Percentiles rank a stretch among this genome's conserved stretches.
phyloP scores from a whole-genome alignment of 1,139 yeast genomes.

The Magnusiomyces ingens region DNA sequence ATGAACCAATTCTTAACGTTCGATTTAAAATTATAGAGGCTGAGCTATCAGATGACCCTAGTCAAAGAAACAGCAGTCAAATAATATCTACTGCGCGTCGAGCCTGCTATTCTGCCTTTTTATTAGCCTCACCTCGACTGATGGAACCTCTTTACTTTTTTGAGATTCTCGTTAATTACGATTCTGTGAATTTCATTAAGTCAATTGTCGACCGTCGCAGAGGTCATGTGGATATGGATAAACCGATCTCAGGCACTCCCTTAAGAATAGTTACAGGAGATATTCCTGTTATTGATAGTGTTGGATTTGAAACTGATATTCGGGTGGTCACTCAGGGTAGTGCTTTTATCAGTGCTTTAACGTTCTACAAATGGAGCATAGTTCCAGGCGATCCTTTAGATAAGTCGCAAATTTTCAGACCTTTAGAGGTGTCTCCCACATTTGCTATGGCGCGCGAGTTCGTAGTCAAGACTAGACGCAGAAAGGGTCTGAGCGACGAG shows the following conservation, averaged over 20 bases:
- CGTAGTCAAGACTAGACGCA: constrained; percentile 75
- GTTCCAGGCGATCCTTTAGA: constrained; percentile 95
- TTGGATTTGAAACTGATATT: constrained; percentile 84
- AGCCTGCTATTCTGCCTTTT: constrained; percentile 76
- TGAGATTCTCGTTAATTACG: constrained; percentile 49
- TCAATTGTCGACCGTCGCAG: constrained; percentile 57
- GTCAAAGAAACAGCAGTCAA: constrained; percentile 59
- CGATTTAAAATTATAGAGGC: constrained; percentile 68
- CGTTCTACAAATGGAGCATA: constrained; percentile 63
- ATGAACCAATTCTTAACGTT: constrained; percentile 68
- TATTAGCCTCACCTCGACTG: constrained; percentile 72
- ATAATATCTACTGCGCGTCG: constrained; percentile 75
- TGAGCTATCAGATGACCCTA: constrained; percentile 42
- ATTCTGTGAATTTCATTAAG: constrained; percentile 43
- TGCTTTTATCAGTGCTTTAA: constrained; percentile 57
- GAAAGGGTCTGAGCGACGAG: constrained; percentile 72
- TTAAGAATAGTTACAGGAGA: constrained; percentile 54
- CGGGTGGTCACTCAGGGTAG: constrained; percentile 72
- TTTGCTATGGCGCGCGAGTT: constrained; percentile 79
- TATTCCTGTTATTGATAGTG: constrained; percentile 83
- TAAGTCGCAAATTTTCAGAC: constrained; percentile 51
- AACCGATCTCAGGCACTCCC: constrained; percentile 70
- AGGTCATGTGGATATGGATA: constrained; percentile 49
- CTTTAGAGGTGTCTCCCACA: constrained; percentile 66
- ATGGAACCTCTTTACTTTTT: constrained; percentile 79